Evolutionary conservation across 2,329 filamentous ascomycete genomes (phyloP), one percentile per base, ranked within the genome.

Genomic region (Aspergillus latus): DNA sequence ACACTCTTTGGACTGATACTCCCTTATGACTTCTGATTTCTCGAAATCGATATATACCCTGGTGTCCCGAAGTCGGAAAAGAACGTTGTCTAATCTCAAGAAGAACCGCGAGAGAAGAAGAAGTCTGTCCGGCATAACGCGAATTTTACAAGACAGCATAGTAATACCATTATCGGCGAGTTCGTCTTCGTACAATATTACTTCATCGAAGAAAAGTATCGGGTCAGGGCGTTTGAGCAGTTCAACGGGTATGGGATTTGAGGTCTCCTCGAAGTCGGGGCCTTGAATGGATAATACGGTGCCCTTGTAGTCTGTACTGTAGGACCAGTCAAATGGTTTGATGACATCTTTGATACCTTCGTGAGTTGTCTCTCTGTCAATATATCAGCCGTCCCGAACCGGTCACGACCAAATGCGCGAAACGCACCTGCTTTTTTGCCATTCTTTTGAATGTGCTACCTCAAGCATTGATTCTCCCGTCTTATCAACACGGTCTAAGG

Each of bases 261-360:
- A 72, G 21, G 77, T 77, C 15, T 75, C 66, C 53, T 76, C 63
- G 56, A 84, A 80, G 13, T 68, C 62, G 4, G 69, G 65, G 37
- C 68, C 67, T 44, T 62, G 60, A 40, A 39, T 36, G 30, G 70
- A 64, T 56, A 76, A 70, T 40, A 88, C 75, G 3, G 88, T 90
- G 49, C 94, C 94, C 55, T 82, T 83, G 75, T 96, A 99, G 63
- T 87, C 83, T 36, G 93, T 96, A 63, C 87, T 94, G 76, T 97
- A 99, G 60, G 91, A 96, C 94, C 94, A 99, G 77, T 99, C 94
- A 72, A 95, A 99, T 2, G 93, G 92, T 77, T 92, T 92, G 53
- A 99, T 90, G 28, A 97, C 88, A 70, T 97, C 91, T 70, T 90
- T 91, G 72, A 99, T 96, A 54, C 88, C 90, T 66, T 88, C 84